Evolutionary conservation across 106 monocot species (phyloP).

Genomic region (Dioscorea alata): DNA sequence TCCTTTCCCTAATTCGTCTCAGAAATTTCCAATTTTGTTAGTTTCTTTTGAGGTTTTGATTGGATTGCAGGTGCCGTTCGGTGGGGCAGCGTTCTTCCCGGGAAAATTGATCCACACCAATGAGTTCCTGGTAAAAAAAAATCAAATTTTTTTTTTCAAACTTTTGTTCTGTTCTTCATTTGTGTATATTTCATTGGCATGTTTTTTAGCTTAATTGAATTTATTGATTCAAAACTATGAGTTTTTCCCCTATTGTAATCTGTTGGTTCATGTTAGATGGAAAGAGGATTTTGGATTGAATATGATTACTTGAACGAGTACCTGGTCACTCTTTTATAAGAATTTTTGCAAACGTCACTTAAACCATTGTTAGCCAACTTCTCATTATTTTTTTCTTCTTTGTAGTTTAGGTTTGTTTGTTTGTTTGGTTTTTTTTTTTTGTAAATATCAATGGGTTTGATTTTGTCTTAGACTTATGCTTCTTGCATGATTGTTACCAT

Average conservation of each 20-base stretch:
- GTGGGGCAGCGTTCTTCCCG: constrained; percentile 88
- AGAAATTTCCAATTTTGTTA: not conserved
- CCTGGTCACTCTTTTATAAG: not conserved
- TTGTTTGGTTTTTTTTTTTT: not conserved
- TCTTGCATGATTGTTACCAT: not conserved
- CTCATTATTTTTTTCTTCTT: not conserved
- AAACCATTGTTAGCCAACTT: not conserved
- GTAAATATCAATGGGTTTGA: not conserved
- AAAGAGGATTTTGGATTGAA: too few species aligned
- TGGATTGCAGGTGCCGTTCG: constrained; percentile 72
- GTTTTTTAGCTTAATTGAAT: not conserved
- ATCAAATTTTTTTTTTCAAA: not conserved
- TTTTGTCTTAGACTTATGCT: not conserved
- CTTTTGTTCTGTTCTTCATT: not conserved
- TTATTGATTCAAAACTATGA: not conserved
- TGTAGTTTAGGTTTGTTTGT: not conserved
- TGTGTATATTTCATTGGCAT: not conserved
- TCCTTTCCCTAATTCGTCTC: not conserved
- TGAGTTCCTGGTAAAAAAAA: constrained; percentile 63
- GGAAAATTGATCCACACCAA: constrained; percentile 90
- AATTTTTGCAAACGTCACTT: not conserved
- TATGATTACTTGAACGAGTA: not conserved
- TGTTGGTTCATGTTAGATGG: too few species aligned
- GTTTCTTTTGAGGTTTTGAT: constrained; percentile 2
- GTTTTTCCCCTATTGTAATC: not conserved